Evolutionary conservation across 2,329 filamentous ascomycete genomes (phyloP), one percentile per base, ranked within the genome.

Genomic region (Curvularia verruculosa): DNA sequence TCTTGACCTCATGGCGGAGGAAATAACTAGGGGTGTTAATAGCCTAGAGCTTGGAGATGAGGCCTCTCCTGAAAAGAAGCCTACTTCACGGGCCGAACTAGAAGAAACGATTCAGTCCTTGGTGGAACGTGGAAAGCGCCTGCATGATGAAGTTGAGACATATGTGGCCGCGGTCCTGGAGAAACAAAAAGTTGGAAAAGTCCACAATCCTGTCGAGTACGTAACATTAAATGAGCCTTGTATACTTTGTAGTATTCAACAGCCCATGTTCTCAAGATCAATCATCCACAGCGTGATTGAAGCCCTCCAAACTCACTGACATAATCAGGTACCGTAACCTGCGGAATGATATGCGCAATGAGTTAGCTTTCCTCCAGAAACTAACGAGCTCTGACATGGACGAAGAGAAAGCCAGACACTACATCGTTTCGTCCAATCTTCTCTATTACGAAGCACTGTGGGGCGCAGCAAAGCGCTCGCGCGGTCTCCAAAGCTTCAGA

Each of bases 371-470:
- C 34, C 64, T 77, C 5, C 64, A 64, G 12, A 75, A 74, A 40
- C 59, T 76, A 7, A 54, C 65, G 2, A 59, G 52, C 2, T 58
- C 64, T 2, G 55, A 70, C 1, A 61, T 71, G 40, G 58, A 70
- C 3, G 68, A 70, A 65, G 43, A 60, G 53, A 74, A 71, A 48
- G 70, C 65, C 15, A 70, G 80, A n/a, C 85, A 89, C 68, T 82
- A 84, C 26, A 77, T 89, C 44, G 81, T 83, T 48, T 88, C 86
- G 7, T 88, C 86, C 0, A 91, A 91, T 73, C 68, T 90, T 10
- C 82, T 85, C 0, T 90, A 89, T 67, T 85, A 87, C 52, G 82
- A 85, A 61, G 81, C 84, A 5, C 80, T 90, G 2, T 90, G 88
- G 88, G 74, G 75, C 26, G 81, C 84, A 21, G 86, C 85, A 15